A percentile compares a stretch with the other conserved stretches of the same genome.
phyloP scores from a whole-genome alignment of 106 monocot species.

The Chionographis japonica region DNA sequence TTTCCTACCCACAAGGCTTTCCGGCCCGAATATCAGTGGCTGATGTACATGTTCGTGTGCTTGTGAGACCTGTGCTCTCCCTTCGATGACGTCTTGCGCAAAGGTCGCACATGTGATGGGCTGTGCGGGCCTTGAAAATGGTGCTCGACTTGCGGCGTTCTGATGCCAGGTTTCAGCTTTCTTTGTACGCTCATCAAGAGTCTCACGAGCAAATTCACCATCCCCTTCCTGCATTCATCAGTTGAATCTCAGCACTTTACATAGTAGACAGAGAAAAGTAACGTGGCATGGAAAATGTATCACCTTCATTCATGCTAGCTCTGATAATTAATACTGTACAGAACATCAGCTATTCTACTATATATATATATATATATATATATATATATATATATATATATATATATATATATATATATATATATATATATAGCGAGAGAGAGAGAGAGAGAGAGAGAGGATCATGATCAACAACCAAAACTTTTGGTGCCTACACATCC shows the following conservation, averaged over 20 bases:
- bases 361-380: no score
- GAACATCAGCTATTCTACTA: no score
- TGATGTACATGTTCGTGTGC: slow-evolving; percentile 86
- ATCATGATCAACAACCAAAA: no score
- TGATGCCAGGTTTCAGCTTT: slow-evolving; percentile 77
- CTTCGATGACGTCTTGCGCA: slow-evolving; percentile 99
- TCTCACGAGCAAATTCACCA: slow-evolving; percentile 51
- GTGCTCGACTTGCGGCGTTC: slow-evolving; percentile 49
- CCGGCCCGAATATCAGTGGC: slow-evolving; percentile 87
- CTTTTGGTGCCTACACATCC: no score
- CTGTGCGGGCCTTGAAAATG: slow-evolving; percentile 59
- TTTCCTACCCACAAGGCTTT: slow-evolving; percentile 67
- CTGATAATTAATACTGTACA: no score
- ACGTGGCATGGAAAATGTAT: no score
- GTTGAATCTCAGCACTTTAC: not conserved
- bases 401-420: no score
- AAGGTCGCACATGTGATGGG: slow-evolving; percentile 95
- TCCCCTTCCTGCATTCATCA: slow-evolving; percentile 57
- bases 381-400: no score
- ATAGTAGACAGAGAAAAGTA: no score
- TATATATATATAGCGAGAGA: no score
- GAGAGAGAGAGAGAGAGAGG: no score
- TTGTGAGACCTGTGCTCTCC: slow-evolving; percentile 71
- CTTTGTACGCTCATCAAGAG: slow-evolving; percentile 69
- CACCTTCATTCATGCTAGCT: no score